These are phyloP conservation scores for Dactylellina haptotyla DNA, from an alignment of 2,329 filamentous ascomycete genomes.

Conservation along the genomic window DNA sequence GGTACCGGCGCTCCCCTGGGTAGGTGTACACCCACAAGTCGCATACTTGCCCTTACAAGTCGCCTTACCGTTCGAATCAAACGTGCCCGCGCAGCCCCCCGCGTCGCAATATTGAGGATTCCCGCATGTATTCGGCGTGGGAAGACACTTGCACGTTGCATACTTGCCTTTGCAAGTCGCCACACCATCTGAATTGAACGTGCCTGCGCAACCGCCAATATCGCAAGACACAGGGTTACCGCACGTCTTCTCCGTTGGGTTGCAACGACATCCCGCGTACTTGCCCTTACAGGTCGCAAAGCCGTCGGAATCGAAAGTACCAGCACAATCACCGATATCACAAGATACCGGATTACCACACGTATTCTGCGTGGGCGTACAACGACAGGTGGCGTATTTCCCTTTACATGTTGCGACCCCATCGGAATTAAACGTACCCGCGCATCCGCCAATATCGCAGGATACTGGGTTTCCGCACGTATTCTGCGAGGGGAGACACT, in stretches of 20 bases:
- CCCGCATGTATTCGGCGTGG: conserved; percentile 14
- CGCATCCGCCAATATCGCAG: conserved; percentile 5
- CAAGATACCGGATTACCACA: conserved; percentile 21
- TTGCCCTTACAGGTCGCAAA: conserved; percentile 7
- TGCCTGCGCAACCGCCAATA: not conserved
- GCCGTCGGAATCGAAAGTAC: conserved; percentile 1
- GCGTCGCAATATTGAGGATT: not conserved
- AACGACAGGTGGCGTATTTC: conserved; percentile 23
- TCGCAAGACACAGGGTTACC: not conserved
- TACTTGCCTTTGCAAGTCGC: conserved; percentile 28
- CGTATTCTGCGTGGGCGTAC: conserved; percentile 12
- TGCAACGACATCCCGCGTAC: not conserved
- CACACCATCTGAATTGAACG: not conserved
- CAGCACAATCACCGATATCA: conserved; percentile 8
- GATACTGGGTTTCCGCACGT: not conserved
- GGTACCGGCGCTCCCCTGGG: not conserved
- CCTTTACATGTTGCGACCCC: conserved; percentile 15
- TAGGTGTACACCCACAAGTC: conserved; percentile 14
- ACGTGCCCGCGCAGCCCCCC: conserved; percentile 7
- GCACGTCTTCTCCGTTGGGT: conserved; percentile 5
- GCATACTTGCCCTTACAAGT: conserved; percentile 13
- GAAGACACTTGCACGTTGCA: conserved; percentile 16
- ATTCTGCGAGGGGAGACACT: not conserved
- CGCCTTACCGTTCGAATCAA: conserved; percentile 7
- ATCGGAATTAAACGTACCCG: conserved; percentile 7